Evolutionary conservation across 345 rosid species (phyloP).

Genomic region (Boechera stricta): DNA sequence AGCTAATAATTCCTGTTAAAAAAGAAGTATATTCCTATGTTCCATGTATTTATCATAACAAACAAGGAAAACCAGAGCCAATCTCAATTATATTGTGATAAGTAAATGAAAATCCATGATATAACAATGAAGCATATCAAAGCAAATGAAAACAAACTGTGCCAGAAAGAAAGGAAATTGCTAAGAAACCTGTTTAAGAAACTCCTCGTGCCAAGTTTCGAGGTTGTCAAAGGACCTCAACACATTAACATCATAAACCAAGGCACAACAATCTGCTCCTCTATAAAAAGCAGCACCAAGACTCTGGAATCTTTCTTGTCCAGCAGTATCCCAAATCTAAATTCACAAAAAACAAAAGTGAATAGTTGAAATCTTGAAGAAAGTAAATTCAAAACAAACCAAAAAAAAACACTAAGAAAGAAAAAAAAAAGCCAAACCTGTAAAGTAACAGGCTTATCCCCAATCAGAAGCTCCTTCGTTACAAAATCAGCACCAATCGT

Average conservation of each 20-base stretch:
- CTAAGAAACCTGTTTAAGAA: conserved; percentile 88
- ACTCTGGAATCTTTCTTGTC: conserved; percentile 96
- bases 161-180: conserved; percentile 1
- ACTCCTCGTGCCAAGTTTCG: conserved; percentile 96
- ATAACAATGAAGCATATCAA: conserved; percentile 10
- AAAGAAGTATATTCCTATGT: conserved; percentile 1
- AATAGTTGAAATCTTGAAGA: not conserved
- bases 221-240: conserved; percentile 87
- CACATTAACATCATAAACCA: conserved; percentile 92
- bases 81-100: too few species aligned
- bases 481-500: conserved; percentile 99
- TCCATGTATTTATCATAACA: not conserved
- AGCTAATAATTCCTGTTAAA: not conserved
- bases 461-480: conserved; percentile 96
- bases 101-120: not conserved
- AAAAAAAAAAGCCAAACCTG: conserved; percentile 57
- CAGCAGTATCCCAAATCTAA: conserved; percentile 99
- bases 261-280: conserved; percentile 96
- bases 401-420: not conserved
- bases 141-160: not conserved
- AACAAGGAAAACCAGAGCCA: not conserved
- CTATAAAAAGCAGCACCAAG: conserved; percentile 97
- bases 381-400: not conserved
- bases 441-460: conserved; percentile 87
- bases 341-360: not conserved